Base-by-base conservation (phyloP, 306 rosid species). In the Cucurbita maxima region DNA sequence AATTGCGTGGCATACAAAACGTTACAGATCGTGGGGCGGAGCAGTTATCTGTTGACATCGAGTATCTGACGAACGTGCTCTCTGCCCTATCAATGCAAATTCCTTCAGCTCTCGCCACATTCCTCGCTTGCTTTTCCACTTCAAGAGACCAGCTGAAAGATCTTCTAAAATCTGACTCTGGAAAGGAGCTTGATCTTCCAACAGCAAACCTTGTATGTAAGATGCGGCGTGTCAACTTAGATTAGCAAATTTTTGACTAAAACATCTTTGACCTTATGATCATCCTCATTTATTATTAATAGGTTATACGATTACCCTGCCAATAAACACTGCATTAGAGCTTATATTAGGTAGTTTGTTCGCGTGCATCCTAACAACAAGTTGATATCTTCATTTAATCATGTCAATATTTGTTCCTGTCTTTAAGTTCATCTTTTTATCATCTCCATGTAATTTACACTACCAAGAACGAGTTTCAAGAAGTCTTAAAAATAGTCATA, bases 71-170 rank as follows among this genome's bases (percentile, higher is more conserved):
- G 47, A 95, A 91, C 10, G 99, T 95, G 77, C 96, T 95, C 18
- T 88, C 96, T 1, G 99, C 99, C 30, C 74, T 95, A 15, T 91
- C 99, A 59, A 91, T 91, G 99, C 90, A 94, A 62, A 88, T 86
- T 53, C 96, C 99, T 4, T 84, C 80, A 1, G 91, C 87, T 38
- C 90, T 95, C 4, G 83, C 88, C 48, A 88, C 99, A 66, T 91
- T 91, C 78, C 96, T 86, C 25, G 82, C 84, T 74, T 95, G 96
- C 75, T 86, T 95, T 61, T 89, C 96, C 15, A 82, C 88, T 43
- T 58, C 91, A 68, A 95, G 89, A 75, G 97, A 89, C 38, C 88
- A 86, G 84, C 84, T 91, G 72, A 91, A 82, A 81, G 96, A 95
- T 56, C 79, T 95, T 78, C 37, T 88, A 61, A 86, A 83, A 79